Evolutionary conservation across 192 early-diverging fungal species (phyloP), one percentile per base, ranked within the genome.

Genomic region (Diversispora eburnea): DNA sequence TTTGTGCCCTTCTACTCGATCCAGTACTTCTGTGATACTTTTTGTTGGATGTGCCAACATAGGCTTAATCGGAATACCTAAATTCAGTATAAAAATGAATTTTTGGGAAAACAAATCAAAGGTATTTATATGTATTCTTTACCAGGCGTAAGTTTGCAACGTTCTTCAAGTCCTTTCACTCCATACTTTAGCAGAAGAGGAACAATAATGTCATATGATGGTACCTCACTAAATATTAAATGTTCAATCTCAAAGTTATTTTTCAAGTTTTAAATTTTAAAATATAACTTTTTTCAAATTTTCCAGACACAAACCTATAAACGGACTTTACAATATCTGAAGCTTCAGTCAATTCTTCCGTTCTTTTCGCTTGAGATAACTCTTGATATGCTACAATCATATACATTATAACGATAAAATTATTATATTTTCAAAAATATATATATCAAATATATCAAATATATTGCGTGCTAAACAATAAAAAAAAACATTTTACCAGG

Each of bases 21-120:
- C 89, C 82, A 99, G 76, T 20, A 98, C 91, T 67, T 99, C 98
- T 0, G 90, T 88, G 5, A 98, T 82, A 45, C 87, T 87, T 79
- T 98, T 98, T 55, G 97, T 98, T 8, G 97, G 97, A 84, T 99
- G 96, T 8, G 98, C 98, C 75, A 99, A 88, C 98, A 99, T 99
- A 9, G 98, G 98, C 69, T 99, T 98, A 15, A 98, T 83, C 7
- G 98, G 98, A 63, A 99, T 93, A 2, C 94, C 94, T 88, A 59
- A 15, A n/a, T 45, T 39, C 45, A 25, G 6, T 42, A 64, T 64
- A 43, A 47, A n/a, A n/a, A 42, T 42, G 3, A 41, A 58, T 19
- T 3, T 19, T 20, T 19, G 8, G 22, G 1, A 58, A 22, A 58
- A 58, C 9, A 9, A 22, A 58, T 8, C 22, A 58, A 8, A 9